Evolutionary conservation across 176 grass and related monocot genomes (phyloP).

Genomic region (Raddia distichophylla): DNA sequence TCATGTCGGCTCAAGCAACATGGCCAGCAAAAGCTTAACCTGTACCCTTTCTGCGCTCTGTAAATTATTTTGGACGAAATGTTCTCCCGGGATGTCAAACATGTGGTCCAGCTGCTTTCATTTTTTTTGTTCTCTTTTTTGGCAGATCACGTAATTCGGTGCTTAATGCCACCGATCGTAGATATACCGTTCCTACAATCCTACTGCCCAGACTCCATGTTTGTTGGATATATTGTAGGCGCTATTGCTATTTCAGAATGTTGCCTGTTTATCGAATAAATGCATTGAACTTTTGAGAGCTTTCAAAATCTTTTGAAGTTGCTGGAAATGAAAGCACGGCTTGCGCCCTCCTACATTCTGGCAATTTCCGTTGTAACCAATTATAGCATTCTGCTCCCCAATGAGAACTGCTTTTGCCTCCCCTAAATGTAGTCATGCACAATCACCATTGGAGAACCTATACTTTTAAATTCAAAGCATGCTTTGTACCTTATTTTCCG

Average conservation of each 20-base stretch:
- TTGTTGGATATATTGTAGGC: constrained; percentile 49
- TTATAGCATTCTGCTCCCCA: no score
- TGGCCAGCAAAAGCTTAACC: constrained; percentile 69
- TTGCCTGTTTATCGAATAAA: constrained; percentile 54
- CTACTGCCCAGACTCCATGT: constrained; percentile 34
- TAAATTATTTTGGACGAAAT: constrained; percentile 52
- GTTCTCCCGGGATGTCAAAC: constrained; percentile 19
- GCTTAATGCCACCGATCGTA: constrained; percentile 49
- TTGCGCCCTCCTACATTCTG: no score
- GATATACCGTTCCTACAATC: constrained; percentile 51
- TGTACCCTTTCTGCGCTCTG: constrained; percentile 7
- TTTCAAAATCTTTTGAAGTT: no score
- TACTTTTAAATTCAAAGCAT: no score
- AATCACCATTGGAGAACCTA: no score
- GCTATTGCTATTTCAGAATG: constrained; percentile 48
- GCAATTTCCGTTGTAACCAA: no score
- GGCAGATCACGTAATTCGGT: constrained; percentile 20
- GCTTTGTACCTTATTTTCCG: no score
- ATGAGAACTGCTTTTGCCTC: no score
- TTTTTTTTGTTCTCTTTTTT: constrained; percentile 35
- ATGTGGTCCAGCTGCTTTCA: constrained; percentile 25
- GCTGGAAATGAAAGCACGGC: no score
- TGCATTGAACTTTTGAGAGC: constrained; percentile 36
- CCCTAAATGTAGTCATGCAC: no score
- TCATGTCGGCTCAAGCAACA: constrained; percentile 97